phyloP scores from a whole-genome alignment of 257 asterid genomes.

The Solanum rostratum region DNA sequence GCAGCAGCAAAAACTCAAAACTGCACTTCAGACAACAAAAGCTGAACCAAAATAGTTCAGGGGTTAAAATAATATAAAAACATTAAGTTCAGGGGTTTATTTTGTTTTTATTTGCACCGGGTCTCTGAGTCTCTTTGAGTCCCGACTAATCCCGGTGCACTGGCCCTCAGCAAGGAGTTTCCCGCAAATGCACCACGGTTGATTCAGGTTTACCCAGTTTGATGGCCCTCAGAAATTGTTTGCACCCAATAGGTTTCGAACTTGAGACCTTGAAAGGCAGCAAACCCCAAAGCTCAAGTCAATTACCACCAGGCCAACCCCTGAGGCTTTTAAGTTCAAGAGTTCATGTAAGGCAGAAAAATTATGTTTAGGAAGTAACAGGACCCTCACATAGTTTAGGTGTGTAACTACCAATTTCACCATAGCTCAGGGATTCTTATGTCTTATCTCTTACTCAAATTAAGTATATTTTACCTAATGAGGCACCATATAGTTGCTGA shows the following conservation, averaged over 20 bases:
- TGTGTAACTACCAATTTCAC: not conserved
- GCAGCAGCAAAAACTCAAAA: not conserved
- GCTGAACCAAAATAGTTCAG: not conserved
- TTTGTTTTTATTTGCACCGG: too few relatives aligned
- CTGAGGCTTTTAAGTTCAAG: not conserved
- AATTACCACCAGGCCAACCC: too few relatives aligned
- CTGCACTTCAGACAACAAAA: not conserved
- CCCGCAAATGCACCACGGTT: too few relatives aligned
- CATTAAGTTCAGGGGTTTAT: not conserved
- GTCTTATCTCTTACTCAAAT: not conserved
- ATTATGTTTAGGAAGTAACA: not conserved
- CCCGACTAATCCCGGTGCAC: too few relatives aligned
- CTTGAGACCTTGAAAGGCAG: too few relatives aligned
- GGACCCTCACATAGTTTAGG: not conserved
- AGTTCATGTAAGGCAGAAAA: not conserved
- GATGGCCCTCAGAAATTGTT: too few relatives aligned
- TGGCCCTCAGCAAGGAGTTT: too few relatives aligned
- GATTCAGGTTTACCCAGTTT: too few relatives aligned
- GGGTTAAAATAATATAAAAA: not conserved
- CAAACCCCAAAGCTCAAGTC: too few relatives aligned
- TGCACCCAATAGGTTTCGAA: too few relatives aligned
- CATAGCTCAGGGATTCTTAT: not conserved
- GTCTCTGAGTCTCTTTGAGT: too few relatives aligned
- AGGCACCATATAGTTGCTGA: not conserved
- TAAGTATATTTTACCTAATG: not conserved